These are phyloP conservation scores for Polyplosphaeria fusca DNA, from an alignment of 495 filamentous ascomycete species.

Conservation along the genomic window DNA sequence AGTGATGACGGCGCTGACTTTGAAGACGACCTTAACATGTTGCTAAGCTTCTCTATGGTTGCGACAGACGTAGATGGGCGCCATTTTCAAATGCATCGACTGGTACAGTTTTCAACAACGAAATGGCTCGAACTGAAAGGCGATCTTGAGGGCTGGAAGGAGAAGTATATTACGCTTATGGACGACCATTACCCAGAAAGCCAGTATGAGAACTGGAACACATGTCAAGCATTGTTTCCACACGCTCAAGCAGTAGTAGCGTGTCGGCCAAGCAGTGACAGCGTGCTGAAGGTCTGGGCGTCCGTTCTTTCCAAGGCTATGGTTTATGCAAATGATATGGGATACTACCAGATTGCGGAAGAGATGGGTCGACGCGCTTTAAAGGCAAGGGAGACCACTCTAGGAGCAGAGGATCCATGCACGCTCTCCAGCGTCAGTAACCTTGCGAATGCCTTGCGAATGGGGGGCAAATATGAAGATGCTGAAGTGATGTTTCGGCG, in stretches of 20 bases:
- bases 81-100: conserved; percentile 12
- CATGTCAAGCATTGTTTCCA: conserved; percentile 4
- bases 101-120: conserved; percentile 15
- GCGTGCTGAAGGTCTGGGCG: no score
- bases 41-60: conserved; percentile 15
- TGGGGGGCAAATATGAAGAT: conserved; percentile 18
- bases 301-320: neutral
- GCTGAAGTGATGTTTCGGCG: conserved; percentile 16
- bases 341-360: conserved; percentile 33
- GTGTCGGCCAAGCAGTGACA: no score
- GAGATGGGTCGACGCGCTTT: neutral
- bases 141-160: neutral
- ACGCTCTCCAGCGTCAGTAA: conserved; percentile 45
- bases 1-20: neutral
- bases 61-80: neutral
- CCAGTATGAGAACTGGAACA: neutral
- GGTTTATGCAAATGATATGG: conserved; percentile 25
- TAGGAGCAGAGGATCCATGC: conserved; percentile 42
- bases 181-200: neutral
- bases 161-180: conserved; percentile 5
- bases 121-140: conserved; percentile 9
- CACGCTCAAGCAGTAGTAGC: conserved; percentile 6
- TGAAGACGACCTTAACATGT: conserved; percentile 3
- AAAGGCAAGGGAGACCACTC: conserved; percentile 39
- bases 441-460: conserved; percentile 30